Evolutionary conservation across 306 rosid genomes (phyloP).

Genomic region (barrel medic (Medicago truncatula)): DNA sequence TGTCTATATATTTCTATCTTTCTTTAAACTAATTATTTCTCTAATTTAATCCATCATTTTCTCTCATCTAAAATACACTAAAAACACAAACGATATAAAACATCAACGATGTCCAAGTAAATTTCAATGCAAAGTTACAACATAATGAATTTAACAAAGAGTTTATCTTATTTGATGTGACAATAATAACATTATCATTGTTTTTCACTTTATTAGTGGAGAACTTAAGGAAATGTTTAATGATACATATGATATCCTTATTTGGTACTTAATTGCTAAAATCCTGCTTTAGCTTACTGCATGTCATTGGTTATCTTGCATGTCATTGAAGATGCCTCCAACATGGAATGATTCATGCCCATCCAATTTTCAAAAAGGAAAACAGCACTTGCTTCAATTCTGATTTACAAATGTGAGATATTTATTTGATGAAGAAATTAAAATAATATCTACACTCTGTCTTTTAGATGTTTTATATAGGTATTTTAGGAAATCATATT

Average conservation of each 20-base stretch:
- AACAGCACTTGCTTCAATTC: neutral
- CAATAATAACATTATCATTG: slow-evolving; percentile 45
- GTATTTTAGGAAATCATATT: no score
- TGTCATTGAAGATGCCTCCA: neutral
- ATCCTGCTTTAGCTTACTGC: neutral
- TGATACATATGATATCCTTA: slow-evolving; percentile 16
- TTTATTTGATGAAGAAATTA: no score
- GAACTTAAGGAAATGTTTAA: slow-evolving; percentile 44
- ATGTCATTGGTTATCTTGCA: slow-evolving; percentile 1
- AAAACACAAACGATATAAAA: no score
- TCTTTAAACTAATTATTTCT: no score
- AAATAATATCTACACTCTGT: no score
- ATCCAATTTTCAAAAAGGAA: neutral
- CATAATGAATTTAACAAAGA: neutral
- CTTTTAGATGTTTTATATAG: no score
- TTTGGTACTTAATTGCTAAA: slow-evolving; percentile 21
- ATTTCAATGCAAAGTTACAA: neutral
- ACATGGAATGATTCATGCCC: neutral
- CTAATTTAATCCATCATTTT: no score
- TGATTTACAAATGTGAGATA: no score
- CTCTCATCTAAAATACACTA: no score
- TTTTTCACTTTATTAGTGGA: slow-evolving; percentile 45
- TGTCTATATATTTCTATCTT: no score
- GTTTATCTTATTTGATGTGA: slow-evolving; percentile 42
- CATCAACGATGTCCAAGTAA: neutral